Evolutionary conservation across 2,329 filamentous ascomycete genomes (phyloP), one percentile per base, ranked within the genome.

Genomic region (Epichloe sp.): DNA sequence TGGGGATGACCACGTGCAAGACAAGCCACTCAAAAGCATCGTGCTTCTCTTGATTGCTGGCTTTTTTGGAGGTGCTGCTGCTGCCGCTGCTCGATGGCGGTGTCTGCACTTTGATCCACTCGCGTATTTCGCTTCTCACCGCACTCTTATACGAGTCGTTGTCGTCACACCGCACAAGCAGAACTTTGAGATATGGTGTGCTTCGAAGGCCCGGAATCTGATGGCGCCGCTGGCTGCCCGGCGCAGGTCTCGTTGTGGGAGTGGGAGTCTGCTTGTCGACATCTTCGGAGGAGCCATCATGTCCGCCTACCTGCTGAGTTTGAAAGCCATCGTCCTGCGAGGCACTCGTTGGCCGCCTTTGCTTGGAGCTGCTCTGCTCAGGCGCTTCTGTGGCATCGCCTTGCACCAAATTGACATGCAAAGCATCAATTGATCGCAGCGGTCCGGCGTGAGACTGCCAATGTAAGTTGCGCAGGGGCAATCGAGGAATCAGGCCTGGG

Each of bases 1-100:
- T 90, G 14, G 91, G 90, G 17, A 95, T 74, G 12, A 96, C 86
- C 26, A 98, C 87, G 65, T 98, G 93, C 21, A 98, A 64, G 50
- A 98, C 87, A 57, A 98, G 73, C 86, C 90, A 97, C 67, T 98
- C 93, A 59, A 86, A 95, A 0, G 93, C 91, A 71, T 98, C 91
- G 62, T 98, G 93, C 55, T 94, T 93, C 62, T 96, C 91, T 61
- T 89, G 84, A 19, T 80, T 83, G 60, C 75, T 87, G 19, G 70
- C 65, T 71, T 68, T 61, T 61, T 71, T 68, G 50, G 80, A 79
- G 49, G 74, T 44, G 31, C 45, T 12, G 21, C 17, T 14, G 45
- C 36, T 21, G 15, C 45, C 34, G 7, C 48, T 77, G 53, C 69
- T 72, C 2, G 79, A 73, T 0, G 78, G 71, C 0, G 80, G 77